Percentiles rank a stretch among this genome's conserved stretches.
phyloP scores from a whole-genome alignment of 164 flowering plant genomes.

The Stephania yunnanensis region DNA sequence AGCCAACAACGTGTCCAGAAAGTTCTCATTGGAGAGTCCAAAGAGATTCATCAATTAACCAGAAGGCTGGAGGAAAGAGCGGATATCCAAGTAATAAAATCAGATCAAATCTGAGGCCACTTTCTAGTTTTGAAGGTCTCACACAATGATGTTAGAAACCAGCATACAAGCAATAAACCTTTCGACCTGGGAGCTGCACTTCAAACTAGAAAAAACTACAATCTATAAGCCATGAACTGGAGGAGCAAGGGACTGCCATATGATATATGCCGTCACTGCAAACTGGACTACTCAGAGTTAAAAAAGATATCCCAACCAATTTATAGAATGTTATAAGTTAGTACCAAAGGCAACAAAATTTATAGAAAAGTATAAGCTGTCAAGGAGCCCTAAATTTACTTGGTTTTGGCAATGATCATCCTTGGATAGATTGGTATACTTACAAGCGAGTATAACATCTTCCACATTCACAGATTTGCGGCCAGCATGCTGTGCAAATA shows the following conservation, averaged over 20 bases:
- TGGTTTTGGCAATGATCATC: not conserved
- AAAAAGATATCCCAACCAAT: not conserved
- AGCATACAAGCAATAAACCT: not conserved
- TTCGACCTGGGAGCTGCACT: not conserved
- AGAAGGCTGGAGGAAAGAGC: not conserved
- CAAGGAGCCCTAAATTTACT: not conserved
- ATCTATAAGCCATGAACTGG: not conserved
- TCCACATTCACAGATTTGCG: conserved; percentile 74
- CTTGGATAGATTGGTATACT: not conserved
- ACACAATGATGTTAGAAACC: not conserved
- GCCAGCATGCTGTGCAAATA: conserved; percentile 82
- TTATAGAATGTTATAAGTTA: no score
- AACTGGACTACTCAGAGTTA: not conserved
- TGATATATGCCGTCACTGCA: not conserved
- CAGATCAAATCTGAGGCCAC: not conserved
- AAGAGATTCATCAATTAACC: not conserved
- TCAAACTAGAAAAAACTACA: not conserved
- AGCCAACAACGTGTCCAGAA: not conserved
- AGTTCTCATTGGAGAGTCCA: not conserved
- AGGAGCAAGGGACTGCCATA: not conserved
- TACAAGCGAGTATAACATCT: conserved; percentile 47
- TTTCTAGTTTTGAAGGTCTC: not conserved
- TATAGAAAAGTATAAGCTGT: not conserved
- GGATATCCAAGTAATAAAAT: not conserved
- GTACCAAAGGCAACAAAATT: not conserved